phyloP scores from a whole-genome alignment of 306 rosid species.

The Comarum palustre region DNA sequence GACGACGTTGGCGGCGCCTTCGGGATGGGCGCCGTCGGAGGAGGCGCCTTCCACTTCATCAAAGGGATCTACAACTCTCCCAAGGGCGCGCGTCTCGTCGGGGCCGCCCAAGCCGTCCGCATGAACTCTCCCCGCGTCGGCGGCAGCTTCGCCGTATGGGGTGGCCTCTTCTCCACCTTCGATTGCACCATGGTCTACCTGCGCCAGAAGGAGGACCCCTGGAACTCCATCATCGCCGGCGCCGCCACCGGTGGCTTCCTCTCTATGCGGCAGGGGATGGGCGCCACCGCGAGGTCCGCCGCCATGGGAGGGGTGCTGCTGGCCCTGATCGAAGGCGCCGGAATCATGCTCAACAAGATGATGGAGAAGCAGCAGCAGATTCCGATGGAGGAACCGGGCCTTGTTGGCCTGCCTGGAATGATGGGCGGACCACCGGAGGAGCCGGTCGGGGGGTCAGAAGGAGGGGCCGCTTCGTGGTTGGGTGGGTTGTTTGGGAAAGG shows the following conservation, averaged over 20 bases:
- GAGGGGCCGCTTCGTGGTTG: slow-evolving; percentile 30
- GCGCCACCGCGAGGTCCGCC: slow-evolving; percentile 53
- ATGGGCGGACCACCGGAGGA: background rate
- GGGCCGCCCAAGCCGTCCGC: slow-evolving; percentile 77
- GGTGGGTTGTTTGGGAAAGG: slow-evolving; percentile 46
- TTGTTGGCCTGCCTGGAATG: slow-evolving; percentile 31
- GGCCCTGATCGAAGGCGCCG: slow-evolving; percentile 82
- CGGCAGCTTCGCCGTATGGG: slow-evolving; percentile 88
- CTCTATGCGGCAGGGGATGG: slow-evolving; percentile 70
- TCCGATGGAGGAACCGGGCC: slow-evolving; percentile 40
- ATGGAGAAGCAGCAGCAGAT: slow-evolving; percentile 55
- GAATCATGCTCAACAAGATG: slow-evolving; percentile 74
- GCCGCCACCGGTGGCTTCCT: slow-evolving; percentile 87
- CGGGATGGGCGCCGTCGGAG: slow-evolving; percentile 94
- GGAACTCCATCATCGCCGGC: slow-evolving; percentile 86
- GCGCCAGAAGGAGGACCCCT: slow-evolving; percentile 92
- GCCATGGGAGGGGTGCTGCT: slow-evolving; percentile 62
- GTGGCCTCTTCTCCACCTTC: slow-evolving; percentile 78
- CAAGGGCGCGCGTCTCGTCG: slow-evolving; percentile 52
- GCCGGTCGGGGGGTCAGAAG: background rate
- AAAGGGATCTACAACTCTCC: slow-evolving; percentile 81
- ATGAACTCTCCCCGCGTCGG: slow-evolving; percentile 91
- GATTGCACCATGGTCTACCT: slow-evolving; percentile 80
- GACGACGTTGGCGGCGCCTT: slow-evolving; percentile 91
- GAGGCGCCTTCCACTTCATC: slow-evolving; percentile 79